A percentile compares a stretch with the other conserved stretches of the same genome.
phyloP scores from a whole-genome alignment of 2,329 filamentous ascomycete genomes.

The Ambrosiella xylebori region DNA sequence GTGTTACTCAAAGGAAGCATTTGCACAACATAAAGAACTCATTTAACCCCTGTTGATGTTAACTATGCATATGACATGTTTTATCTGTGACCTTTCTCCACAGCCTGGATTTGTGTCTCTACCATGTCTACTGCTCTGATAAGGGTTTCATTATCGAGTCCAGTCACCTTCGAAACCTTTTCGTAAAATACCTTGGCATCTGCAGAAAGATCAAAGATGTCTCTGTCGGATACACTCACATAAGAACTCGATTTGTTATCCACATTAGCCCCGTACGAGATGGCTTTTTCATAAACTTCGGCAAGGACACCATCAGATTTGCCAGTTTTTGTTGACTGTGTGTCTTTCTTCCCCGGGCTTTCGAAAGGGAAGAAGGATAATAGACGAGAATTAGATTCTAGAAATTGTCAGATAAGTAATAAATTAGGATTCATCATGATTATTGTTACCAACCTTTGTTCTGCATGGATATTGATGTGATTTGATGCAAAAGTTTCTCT shows the following conservation, averaged over 20 bases:
- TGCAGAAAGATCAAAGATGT: constrained; percentile 10
- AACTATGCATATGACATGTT: background rate
- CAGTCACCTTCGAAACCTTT: constrained; percentile 8
- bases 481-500: constrained; percentile 43
- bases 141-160: constrained; percentile 8
- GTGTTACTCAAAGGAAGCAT: background rate
- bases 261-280: background rate
- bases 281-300: background rate
- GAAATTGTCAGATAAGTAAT: background rate
- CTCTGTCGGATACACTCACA: constrained; percentile 7
- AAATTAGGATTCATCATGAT: too few species aligned
- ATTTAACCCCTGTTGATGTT: background rate
- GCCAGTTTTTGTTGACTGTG: background rate
- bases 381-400: background rate
- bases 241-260: background rate
- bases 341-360: background rate
- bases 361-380: constrained; percentile 8
- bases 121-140: constrained; percentile 13
- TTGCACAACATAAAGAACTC: background rate
- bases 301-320: background rate
- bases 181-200: constrained; percentile 12
- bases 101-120: constrained; percentile 9
- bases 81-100: constrained; percentile 3
- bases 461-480: constrained; percentile 17
- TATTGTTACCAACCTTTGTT: constrained; percentile 1